phyloP scores from a whole-genome alignment of 306 rosid species.

The Rosa chinensis region DNA sequence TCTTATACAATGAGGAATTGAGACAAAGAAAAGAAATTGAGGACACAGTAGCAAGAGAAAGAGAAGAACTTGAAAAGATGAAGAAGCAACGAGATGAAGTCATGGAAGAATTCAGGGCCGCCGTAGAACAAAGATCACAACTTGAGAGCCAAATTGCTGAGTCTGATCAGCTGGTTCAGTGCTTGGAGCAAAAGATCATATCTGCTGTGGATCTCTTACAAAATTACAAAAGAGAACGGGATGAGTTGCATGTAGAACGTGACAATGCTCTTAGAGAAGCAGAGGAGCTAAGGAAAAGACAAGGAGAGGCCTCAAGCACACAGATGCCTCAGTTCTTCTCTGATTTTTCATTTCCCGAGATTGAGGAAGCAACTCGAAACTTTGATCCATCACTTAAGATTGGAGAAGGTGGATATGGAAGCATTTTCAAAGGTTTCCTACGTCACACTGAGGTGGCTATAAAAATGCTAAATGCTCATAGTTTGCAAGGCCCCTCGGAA shows the following conservation, averaged over 20 bases:
- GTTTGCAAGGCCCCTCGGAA: conserved; percentile 72
- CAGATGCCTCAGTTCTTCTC: conserved; percentile 46
- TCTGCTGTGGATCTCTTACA: conserved; percentile 49
- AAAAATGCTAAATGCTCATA: conserved; percentile 50
- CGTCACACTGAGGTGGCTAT: conserved; percentile 84
- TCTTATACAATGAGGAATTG: conserved; percentile 47
- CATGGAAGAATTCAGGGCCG: conserved; percentile 50
- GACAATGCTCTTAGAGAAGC: conserved; percentile 67
- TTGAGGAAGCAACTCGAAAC: conserved; percentile 62
- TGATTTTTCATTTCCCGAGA: conserved; percentile 64
- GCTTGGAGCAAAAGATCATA: conserved; percentile 54
- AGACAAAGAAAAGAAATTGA: conserved; percentile 62
- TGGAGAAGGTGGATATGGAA: conserved; percentile 97
- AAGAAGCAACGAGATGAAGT: conserved; percentile 44
- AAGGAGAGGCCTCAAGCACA: conserved; percentile 49
- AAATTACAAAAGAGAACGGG: conserved; percentile 57
- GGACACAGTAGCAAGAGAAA: conserved; percentile 52
- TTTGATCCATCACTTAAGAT: conserved; percentile 62
- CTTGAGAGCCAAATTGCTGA: conserved; percentile 57
- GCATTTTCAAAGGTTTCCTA: conserved; percentile 60
- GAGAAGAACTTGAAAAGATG: conserved; percentile 44
- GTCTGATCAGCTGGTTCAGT: conserved; percentile 42
- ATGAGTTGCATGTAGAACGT: conserved; percentile 53
- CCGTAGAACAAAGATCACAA: conserved; percentile 43
- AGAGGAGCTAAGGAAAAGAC: conserved; percentile 58